These are phyloP conservation scores for Aspergillus taichungensis DNA, from an alignment of 495 filamentous ascomycete species.

Conservation along the genomic window DNA sequence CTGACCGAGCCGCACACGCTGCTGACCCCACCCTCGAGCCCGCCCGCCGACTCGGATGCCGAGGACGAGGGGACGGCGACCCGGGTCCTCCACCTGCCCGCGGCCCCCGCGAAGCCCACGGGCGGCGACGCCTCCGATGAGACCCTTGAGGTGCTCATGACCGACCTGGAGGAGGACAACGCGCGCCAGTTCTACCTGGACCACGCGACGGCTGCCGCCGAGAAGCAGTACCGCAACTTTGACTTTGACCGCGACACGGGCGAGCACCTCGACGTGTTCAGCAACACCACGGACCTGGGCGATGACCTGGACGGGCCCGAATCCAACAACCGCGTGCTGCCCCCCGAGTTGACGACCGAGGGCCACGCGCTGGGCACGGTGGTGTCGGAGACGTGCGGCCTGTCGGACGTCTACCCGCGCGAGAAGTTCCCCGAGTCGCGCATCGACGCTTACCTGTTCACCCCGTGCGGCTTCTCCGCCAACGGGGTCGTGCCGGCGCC, in stretches of 20 bases:
- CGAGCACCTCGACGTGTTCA: conserved; percentile 68
- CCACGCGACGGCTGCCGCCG: conserved; percentile 82
- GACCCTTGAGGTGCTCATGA: conserved; percentile 97
- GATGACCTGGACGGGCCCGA: conserved; percentile 42
- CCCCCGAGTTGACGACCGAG: conserved; percentile 76
- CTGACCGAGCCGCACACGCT: conserved; percentile 76
- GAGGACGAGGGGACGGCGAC: conserved; percentile 54
- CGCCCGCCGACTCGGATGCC: conserved; percentile 40
- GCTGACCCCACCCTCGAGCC: conserved; percentile 79
- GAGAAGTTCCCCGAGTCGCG: conserved; percentile 84
- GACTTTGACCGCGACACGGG: conserved; percentile 37
- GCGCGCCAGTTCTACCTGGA: conserved; percentile 96
- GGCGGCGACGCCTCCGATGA: conserved; percentile 58
- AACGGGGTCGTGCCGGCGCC: conserved; percentile 92
- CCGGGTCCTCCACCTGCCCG: conserved; percentile 49
- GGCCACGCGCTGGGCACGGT: conserved; percentile 90
- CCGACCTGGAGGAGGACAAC: conserved; percentile 84
- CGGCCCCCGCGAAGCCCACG: conserved; percentile 23
- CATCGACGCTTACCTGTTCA: conserved; percentile 94
- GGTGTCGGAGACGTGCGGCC: conserved; percentile 83
- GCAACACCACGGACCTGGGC: conserved; percentile 60
- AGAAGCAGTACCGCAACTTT: conserved; percentile 55
- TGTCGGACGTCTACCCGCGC: conserved; percentile 81
- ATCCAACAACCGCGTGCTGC: conserved; percentile 48
- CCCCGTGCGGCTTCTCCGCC: conserved; percentile 95